These are phyloP conservation scores for Rickenella mellea DNA, from an alignment of 768 basidiomycete genomes.

Conservation along the genomic window DNA sequence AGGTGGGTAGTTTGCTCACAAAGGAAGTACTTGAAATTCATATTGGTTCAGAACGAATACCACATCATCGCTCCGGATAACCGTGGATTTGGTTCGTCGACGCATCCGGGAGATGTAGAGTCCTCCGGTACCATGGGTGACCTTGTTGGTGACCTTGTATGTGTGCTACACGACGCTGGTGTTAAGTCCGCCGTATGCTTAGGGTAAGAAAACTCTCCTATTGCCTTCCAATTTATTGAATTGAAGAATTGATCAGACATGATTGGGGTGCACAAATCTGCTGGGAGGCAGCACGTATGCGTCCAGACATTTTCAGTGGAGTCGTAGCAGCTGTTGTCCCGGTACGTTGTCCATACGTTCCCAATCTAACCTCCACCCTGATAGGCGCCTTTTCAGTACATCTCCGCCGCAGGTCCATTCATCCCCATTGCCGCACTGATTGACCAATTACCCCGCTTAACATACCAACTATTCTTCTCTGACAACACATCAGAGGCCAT, in stretches of 20 bases:
- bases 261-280: conserved; percentile 69
- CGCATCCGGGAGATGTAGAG: conserved; percentile 52
- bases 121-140: conserved; percentile 53
- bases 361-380: neutral
- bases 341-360: conserved; percentile 24
- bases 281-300: conserved; percentile 57
- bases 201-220: conserved; percentile 33
- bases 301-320: conserved; percentile 54
- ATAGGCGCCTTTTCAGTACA: conserved; percentile 35
- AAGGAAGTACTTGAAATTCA: neutral
- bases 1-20: conserved; percentile 24
- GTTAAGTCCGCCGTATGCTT: conserved; percentile 46
- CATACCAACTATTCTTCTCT: conserved; percentile 60
- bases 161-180: conserved; percentile 45
- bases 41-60: conserved; percentile 39
- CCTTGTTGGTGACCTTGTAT: conserved; percentile 51
- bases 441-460: conserved; percentile 36
- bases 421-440: conserved; percentile 33
- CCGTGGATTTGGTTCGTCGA: conserved; percentile 63
- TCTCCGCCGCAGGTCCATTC: conserved; percentile 42
- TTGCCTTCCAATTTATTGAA: neutral
- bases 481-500: conserved; percentile 35
- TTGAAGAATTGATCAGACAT: conserved; percentile 37
- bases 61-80: conserved; percentile 52
- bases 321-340: conserved; percentile 54